phyloP scores from a whole-genome alignment of 2,329 filamentous ascomycete genomes.

The Cordyceps tenuipes region DNA sequence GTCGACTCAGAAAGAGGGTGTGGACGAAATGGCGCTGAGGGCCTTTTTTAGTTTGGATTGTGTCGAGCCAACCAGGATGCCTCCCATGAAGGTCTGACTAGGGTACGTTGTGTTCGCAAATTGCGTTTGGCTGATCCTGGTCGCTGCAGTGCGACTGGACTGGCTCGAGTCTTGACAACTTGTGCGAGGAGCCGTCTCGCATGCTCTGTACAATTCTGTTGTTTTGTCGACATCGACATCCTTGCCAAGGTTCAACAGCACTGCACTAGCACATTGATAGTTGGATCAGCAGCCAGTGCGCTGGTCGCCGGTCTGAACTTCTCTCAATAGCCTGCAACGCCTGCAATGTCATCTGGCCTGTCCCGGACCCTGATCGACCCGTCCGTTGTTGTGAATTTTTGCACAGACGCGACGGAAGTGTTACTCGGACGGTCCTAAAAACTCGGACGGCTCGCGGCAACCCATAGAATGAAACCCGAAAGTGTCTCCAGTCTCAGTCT shows the following conservation, averaged over 20 bases:
- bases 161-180: not conserved
- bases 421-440: not conserved
- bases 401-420: not conserved
- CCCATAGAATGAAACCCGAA: not conserved
- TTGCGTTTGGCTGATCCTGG: not conserved
- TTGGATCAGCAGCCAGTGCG: not conserved
- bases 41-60: conserved; percentile 4
- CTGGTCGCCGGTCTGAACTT: not conserved
- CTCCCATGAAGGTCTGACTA: not conserved
- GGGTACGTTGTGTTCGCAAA: not conserved
- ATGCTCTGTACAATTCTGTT: not conserved
- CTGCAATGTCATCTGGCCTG: not conserved
- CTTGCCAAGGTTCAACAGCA: not conserved
- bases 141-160: not conserved
- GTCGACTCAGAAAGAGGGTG: conserved; percentile 10
- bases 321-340: not conserved
- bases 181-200: not conserved
- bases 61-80: not conserved
- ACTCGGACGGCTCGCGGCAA: not conserved
- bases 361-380: not conserved
- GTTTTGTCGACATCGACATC: not conserved
- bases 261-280: not conserved
- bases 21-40: conserved; percentile 3
- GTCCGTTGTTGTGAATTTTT: not conserved
- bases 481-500: not conserved